phyloP scores from a whole-genome alignment of 2,329 filamentous ascomycete species.

The Sclerotinia spermophila region DNA sequence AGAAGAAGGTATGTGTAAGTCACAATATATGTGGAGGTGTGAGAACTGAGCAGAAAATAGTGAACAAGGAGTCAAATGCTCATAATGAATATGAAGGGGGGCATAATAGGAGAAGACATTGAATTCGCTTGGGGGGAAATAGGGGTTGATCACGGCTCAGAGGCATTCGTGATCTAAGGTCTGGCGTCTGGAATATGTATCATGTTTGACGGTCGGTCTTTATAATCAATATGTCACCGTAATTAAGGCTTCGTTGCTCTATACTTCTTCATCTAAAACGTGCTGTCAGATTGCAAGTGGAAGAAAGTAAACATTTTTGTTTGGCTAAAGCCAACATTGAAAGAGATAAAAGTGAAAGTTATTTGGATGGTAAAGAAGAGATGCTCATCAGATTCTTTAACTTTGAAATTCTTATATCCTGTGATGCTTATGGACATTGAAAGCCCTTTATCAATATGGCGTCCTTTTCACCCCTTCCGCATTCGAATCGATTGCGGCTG shows the following conservation, averaged over 20 bases:
- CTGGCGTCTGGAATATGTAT: no score
- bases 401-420: background rate
- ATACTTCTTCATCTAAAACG: background rate
- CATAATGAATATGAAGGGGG: background rate
- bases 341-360: rapidly evolving
- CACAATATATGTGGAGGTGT: no score
- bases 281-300: background rate
- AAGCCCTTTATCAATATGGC: background rate
- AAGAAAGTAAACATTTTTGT: background rate
- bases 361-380: background rate
- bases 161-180: rapidly evolving
- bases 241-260: background rate
- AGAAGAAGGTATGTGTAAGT: background rate
- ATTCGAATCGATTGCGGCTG: background rate
- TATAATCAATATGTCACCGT: background rate
- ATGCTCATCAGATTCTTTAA: background rate
- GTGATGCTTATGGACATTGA: no score
- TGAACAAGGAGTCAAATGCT: background rate
- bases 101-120: background rate
- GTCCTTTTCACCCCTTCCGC: background rate
- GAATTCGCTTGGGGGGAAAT: background rate
- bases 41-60: background rate
- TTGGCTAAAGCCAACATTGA: no score
- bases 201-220: no score
- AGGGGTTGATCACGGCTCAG: background rate